A percentile compares a stretch with the other conserved stretches of the same genome.
Conservation (phyloP, 179 eudicot genomes). For the Monotropa hypopitys region DNA sequence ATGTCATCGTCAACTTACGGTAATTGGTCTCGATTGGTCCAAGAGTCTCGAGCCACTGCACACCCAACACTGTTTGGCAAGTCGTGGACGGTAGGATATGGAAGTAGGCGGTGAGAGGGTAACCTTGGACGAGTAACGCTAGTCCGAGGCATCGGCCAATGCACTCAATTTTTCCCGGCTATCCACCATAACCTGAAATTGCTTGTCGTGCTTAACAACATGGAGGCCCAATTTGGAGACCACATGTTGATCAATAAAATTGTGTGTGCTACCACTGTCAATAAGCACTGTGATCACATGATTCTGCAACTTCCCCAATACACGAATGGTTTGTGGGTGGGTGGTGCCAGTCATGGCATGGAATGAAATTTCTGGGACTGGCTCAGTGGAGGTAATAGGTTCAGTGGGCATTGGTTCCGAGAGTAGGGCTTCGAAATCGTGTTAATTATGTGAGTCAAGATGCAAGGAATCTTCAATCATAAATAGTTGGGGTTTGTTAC, state of each 20-base stretch:
- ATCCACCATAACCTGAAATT: too few species aligned
- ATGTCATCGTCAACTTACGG: too few species aligned
- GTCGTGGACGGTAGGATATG: too few species aligned
- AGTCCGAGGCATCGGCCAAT: too few species aligned
- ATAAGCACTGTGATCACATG: conserved; percentile 5
- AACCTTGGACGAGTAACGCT: too few species aligned
- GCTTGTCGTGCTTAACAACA: too few species aligned
- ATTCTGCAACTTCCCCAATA: conserved; percentile 3
- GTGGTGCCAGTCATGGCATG: conserved; percentile 7
- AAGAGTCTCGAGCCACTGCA: too few species aligned
- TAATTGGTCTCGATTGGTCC: too few species aligned
- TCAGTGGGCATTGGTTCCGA: not conserved
- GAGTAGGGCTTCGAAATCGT: not conserved
- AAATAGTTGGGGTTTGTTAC: not conserved
- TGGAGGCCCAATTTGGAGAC: conserved; percentile 5
- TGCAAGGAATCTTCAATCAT: conserved; percentile 1
- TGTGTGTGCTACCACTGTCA: too few species aligned
- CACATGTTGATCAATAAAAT: conserved; percentile 2
- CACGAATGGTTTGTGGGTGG: conserved; percentile 5
- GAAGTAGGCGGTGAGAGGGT: too few species aligned
- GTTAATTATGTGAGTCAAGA: not conserved
- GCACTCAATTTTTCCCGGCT: too few species aligned
- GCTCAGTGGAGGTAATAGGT: not conserved
- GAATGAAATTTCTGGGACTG: conserved; percentile 4
- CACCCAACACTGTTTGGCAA: too few species aligned